Base-by-base conservation (phyloP, 1,284 basidiomycete species). In the Cutaneotrichosporon cavernicola region DNA sequence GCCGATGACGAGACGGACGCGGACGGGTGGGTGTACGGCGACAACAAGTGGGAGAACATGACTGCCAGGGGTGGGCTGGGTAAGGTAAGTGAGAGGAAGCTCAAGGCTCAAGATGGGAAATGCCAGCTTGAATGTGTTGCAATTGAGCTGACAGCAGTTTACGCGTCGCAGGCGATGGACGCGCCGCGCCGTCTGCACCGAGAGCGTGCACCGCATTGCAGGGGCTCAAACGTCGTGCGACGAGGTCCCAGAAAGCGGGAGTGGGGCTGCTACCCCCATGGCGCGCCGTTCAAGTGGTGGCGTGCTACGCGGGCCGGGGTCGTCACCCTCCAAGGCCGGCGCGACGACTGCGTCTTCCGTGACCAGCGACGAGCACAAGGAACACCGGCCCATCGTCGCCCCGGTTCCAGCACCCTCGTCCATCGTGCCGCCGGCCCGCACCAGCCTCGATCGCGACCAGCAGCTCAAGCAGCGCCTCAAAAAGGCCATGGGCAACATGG, bases 1-100 rank as follows among this genome's bases (percentile, higher is more conserved):
- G 64, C 56, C 18, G 74, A 78, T 60, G 76, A 72, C 31, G 80
- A 82, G 53, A 96, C 93, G 0, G 94, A 97, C 76, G 75, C 83
- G 1, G 92, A 96, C 64, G 94, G 94, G 0, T 97, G 94, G 94
- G 86, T 94, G 36, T 97, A 94, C 76, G 90, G 89, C 4, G 95
- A 96, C 73, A 97, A 97, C 79, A 95, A 96, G 75, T 97, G 95
- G 95, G 94, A 97, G 72, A 86, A 84, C 59, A 84, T 87, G 66
- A 88, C 86, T 65, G 83, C 83, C 60, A 89, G 88, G 71, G 90
- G 90, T 52, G 91, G 92, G 1, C 86, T 96, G 80, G 91, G 94
- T 71, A 92, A 92, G 83, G 85, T 86, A 60, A 68, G 81, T 75
- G 9, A 14, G 16, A 16, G n/a, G n/a, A 13, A 36, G 34, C 5